Percentiles rank a stretch among this genome's conserved stretches.
Conservation (phyloP, 1,284 basidiomycete species). For the Cutaneotrichosporon arboriforme region DNA sequence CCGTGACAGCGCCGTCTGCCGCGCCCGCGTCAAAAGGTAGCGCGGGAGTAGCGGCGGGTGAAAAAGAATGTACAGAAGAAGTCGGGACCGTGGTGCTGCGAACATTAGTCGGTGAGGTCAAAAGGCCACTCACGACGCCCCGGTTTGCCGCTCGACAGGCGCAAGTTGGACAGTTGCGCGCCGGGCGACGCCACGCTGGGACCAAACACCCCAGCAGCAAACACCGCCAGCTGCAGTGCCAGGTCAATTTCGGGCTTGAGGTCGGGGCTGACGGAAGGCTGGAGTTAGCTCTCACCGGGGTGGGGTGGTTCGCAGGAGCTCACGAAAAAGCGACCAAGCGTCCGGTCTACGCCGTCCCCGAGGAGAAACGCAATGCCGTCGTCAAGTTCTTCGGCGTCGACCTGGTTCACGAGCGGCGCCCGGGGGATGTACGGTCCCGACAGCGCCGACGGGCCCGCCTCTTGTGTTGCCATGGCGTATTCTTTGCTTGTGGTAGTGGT, state of each 20-base stretch:
- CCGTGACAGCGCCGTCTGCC: slow-evolving; percentile 67
- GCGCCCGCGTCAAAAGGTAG: slow-evolving; percentile 69
- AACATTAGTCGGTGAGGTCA: neutral
- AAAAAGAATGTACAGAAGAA: slow-evolving; percentile 65
- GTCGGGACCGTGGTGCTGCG: slow-evolving; percentile 49
- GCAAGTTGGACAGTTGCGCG: slow-evolving; percentile 79
- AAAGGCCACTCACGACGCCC: slow-evolving; percentile 7
- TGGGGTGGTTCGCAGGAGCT: slow-evolving; percentile 38
- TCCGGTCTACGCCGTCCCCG: slow-evolving; percentile 71
- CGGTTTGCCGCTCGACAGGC: slow-evolving; percentile 26
- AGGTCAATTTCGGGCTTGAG: slow-evolving; percentile 78
- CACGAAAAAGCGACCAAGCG: slow-evolving; percentile 67
- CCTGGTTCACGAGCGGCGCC: slow-evolving; percentile 76
- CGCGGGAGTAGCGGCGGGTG: slow-evolving; percentile 64
- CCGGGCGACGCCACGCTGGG: slow-evolving; percentile 76
- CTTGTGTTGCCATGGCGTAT: neutral
- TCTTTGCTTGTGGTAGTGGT: neutral
- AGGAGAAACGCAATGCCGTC: slow-evolving; percentile 78
- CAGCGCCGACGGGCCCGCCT: neutral
- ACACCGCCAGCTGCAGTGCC: slow-evolving; percentile 68
- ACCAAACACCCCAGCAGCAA: slow-evolving; percentile 81
- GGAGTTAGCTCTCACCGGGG: slow-evolving; percentile 7
- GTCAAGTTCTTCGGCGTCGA: slow-evolving; percentile 90
- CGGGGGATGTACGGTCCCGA: slow-evolving; percentile 31
- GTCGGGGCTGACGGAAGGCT: slow-evolving; percentile 61